Conservation (phyloP, 2,329 filamentous ascomycete species). For the Hypoxylon sp. region DNA sequence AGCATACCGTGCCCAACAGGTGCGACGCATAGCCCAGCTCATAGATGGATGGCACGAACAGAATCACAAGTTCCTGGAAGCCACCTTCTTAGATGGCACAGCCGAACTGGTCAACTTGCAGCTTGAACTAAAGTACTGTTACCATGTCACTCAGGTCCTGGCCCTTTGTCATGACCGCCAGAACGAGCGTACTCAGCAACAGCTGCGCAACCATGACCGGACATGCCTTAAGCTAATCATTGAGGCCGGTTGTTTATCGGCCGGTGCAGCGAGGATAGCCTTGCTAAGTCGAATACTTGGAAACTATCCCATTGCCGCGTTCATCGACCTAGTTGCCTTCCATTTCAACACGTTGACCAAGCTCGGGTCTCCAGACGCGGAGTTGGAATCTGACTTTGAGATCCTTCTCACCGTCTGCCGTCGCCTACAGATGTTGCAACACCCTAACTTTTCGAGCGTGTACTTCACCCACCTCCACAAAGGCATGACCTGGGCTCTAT, state of each 20-base stretch:
- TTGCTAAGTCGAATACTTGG: slow-evolving; percentile 38
- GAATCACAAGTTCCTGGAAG: slow-evolving; percentile 22
- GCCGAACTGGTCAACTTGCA: slow-evolving; percentile 22
- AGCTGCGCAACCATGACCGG: slow-evolving; percentile 35
- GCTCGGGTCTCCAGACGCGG: neutral
- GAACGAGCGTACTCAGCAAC: slow-evolving; percentile 21
- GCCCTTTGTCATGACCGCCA: slow-evolving; percentile 37
- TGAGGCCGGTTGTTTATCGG: slow-evolving; percentile 21
- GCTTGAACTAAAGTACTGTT: slow-evolving; percentile 42
- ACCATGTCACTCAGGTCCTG: slow-evolving; percentile 44
- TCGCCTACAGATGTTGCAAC: slow-evolving; percentile 2
- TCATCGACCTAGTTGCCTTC: slow-evolving; percentile 40
- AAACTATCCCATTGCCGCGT: slow-evolving; percentile 40
- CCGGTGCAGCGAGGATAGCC: slow-evolving; percentile 31
- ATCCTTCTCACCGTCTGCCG: slow-evolving; percentile 4
- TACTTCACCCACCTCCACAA: slow-evolving; percentile 10
- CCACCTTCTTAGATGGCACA: neutral
- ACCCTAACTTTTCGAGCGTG: slow-evolving; percentile 5
- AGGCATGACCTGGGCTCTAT: slow-evolving; percentile 10
- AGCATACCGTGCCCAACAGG: slow-evolving; percentile 26
- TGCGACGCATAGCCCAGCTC: slow-evolving; percentile 24
- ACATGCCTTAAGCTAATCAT: slow-evolving; percentile 35
- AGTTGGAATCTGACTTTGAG: slow-evolving; percentile 9
- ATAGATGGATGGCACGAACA: slow-evolving; percentile 31
- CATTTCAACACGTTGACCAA: slow-evolving; percentile 19